phyloP scores from a whole-genome alignment of 2,329 filamentous ascomycete species.

The Phaeosphaeria sp. region DNA sequence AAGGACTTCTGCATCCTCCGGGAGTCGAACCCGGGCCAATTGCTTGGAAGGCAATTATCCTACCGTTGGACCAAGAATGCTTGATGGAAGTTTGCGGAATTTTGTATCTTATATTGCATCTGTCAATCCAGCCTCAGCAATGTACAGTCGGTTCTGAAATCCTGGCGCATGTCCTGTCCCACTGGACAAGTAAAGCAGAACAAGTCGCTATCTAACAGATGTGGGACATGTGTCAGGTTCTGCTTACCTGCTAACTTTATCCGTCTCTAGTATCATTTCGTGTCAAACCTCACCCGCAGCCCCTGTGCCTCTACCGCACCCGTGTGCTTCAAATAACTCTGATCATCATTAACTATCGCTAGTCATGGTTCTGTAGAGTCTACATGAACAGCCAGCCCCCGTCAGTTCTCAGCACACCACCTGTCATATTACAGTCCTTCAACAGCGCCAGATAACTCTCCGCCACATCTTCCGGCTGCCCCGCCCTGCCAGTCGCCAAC shows the following conservation, averaged over 20 bases:
- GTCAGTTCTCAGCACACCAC: constrained; percentile 53
- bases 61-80: constrained; percentile 19
- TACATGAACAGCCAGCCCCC: constrained; percentile 39
- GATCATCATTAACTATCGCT: too few relatives aligned
- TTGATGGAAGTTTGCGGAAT: neutral
- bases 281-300: neutral
- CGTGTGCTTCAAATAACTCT: neutral
- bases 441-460: constrained; percentile 58
- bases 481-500: constrained; percentile 36
- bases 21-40: constrained; percentile 29
- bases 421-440: constrained; percentile 56
- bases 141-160: too few relatives aligned
- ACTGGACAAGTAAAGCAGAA: neutral
- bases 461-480: constrained; percentile 39
- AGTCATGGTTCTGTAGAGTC: too few relatives aligned
- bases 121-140: too few relatives aligned
- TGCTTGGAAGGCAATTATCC: constrained; percentile 33
- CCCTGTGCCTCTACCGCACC: neutral
- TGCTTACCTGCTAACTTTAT: neutral
- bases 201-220: neutral
- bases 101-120: too few relatives aligned
- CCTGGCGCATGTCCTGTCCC: too few relatives aligned
- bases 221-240: neutral
- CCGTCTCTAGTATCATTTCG: neutral
- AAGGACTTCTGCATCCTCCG: constrained; percentile 28